phyloP scores from a whole-genome alignment of 1,284 basidiomycete species.

The Fomitopsis schrenkii region DNA sequence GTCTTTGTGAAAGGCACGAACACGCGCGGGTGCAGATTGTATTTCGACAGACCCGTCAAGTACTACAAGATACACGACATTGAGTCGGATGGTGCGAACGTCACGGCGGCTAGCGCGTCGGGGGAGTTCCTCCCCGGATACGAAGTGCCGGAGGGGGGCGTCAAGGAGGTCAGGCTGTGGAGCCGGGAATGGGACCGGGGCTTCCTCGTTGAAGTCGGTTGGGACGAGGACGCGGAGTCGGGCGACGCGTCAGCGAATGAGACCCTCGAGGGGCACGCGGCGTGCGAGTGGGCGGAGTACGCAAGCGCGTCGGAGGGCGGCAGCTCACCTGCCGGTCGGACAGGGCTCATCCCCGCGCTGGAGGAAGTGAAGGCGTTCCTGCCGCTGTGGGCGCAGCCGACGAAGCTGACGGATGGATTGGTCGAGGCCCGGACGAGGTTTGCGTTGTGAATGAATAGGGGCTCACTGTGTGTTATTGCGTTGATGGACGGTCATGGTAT shows the following conservation, averaged over 20 bases:
- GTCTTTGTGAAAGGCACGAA: constrained; percentile 46
- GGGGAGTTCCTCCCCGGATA: constrained; percentile 42
- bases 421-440: constrained; percentile 56
- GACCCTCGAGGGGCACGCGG: constrained; percentile 47
- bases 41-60: constrained; percentile 50
- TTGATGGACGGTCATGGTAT: neutral
- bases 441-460: constrained; percentile 27
- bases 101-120: constrained; percentile 19
- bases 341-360: constrained; percentile 60
- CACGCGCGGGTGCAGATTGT: constrained; percentile 60
- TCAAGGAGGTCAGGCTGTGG: constrained; percentile 55
- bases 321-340: constrained; percentile 4
- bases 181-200: constrained; percentile 61
- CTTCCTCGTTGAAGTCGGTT: constrained; percentile 53
- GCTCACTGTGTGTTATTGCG: neutral
- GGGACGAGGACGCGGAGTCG: constrained; percentile 28
- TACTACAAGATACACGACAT: constrained; percentile 32
- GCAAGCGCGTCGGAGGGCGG: constrained; percentile 51
- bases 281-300: constrained; percentile 71
- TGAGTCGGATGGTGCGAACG: constrained; percentile 11
- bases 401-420: constrained; percentile 55
- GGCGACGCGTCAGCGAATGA: constrained; percentile 17
- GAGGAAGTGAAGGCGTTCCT: constrained; percentile 67
- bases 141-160: constrained; percentile 35
- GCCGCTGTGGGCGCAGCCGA: constrained; percentile 63